Percentiles rank a stretch among this genome's conserved stretches.
phyloP scores from a whole-genome alignment of 192 early-diverging fungal species.

The Rhizophagus sp. region DNA sequence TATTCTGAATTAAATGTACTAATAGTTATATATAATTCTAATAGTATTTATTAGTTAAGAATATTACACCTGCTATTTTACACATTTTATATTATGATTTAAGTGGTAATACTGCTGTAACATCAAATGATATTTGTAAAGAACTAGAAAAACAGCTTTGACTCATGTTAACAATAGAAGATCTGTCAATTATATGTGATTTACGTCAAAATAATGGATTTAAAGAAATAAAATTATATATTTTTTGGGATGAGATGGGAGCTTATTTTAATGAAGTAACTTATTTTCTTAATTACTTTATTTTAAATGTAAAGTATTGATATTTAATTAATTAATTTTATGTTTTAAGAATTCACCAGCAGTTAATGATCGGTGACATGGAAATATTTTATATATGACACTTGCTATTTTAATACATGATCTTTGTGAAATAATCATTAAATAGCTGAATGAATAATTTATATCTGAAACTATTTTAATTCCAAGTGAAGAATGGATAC shows the following conservation, averaged over 20 bases:
- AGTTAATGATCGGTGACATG: neutral
- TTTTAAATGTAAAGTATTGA: too few relatives aligned
- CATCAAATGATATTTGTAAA: slow-evolving; percentile 4
- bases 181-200: neutral
- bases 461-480: neutral
- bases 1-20: neutral
- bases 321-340: too few relatives aligned
- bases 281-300: neutral
- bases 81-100: neutral
- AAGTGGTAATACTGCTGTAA: neutral
- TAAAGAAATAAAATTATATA: neutral
- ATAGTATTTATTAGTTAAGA: neutral
- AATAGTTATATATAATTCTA: neutral
- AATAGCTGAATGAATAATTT: neutral
- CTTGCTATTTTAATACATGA: neutral
- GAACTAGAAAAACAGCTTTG: neutral
- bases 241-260: neutral
- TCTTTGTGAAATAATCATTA: neutral
- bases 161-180: neutral
- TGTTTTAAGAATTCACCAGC: neutral
- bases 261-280: neutral
- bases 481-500: neutral
- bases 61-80: neutral
- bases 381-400: neutral
- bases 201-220: neutral